phyloP scores from a whole-genome alignment of 352 stramenopile species.

The Phytophthora ohioensis region DNA sequence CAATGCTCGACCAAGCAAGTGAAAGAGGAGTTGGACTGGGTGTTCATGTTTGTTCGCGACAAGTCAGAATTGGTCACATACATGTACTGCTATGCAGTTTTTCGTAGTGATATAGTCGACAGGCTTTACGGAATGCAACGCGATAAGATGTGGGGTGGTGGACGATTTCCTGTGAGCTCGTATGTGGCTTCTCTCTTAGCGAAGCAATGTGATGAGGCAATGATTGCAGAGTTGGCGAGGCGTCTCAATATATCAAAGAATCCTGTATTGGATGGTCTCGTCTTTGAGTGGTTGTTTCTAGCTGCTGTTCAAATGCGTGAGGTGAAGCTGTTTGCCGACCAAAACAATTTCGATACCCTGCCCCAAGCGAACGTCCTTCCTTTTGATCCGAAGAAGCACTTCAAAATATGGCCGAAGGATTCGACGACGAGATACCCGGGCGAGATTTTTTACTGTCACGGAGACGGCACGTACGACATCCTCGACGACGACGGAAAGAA shows the following conservation, averaged over 20 bases:
- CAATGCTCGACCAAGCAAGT: slow-evolving; percentile 21
- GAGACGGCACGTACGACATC: too few relatives aligned
- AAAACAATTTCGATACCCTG: too few relatives aligned
- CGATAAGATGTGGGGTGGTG: background rate
- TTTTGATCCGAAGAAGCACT: too few relatives aligned
- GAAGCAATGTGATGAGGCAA: background rate
- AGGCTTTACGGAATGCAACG: slow-evolving; percentile 21
- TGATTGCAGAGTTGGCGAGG: background rate
- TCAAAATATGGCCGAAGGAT: too few relatives aligned
- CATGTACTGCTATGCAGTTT: background rate
- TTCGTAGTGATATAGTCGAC: slow-evolving; percentile 4
- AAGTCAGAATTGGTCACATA: slow-evolving; percentile 8
- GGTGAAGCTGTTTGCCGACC: too few relatives aligned
- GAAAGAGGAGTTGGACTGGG: background rate
- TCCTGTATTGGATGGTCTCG: background rate
- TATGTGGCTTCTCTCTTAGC: slow-evolving; percentile 9
- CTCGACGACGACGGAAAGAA: too few relatives aligned
- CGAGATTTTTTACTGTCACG: too few relatives aligned
- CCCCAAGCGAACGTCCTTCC: too few relatives aligned
- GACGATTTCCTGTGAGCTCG: slow-evolving; percentile 4
- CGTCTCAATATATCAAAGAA: slow-evolving; percentile 12
- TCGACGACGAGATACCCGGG: too few relatives aligned
- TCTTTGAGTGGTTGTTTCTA: slow-evolving; percentile 24
- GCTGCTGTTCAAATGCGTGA: background rate
- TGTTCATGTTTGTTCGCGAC: background rate